phyloP scores from a whole-genome alignment of 2,329 filamentous ascomycete genomes.

The Endocalyx cinctus region DNA sequence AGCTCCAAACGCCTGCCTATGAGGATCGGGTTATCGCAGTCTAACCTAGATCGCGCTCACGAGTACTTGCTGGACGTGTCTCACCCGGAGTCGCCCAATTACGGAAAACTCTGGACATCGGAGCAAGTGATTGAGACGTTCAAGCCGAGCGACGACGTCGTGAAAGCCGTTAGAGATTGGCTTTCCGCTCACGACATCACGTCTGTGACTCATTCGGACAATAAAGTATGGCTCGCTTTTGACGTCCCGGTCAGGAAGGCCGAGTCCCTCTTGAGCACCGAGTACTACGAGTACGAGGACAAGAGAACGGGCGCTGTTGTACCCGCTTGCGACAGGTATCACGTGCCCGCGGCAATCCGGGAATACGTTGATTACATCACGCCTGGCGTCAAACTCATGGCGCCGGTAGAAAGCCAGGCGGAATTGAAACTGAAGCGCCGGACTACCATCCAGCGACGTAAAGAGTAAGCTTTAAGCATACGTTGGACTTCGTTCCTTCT shows the following conservation, averaged over 20 bases:
- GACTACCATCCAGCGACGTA: slow-evolving; percentile 1
- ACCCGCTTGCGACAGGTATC: slow-evolving; percentile 31
- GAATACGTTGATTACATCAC: slow-evolving; percentile 44
- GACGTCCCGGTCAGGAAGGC: slow-evolving; percentile 23
- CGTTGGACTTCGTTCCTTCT: too few relatives aligned
- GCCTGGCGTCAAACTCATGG: slow-evolving; percentile 38
- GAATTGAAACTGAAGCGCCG: slow-evolving; percentile 4
- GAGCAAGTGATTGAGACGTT: slow-evolving; percentile 7
- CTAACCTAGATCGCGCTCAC: slow-evolving; percentile 3
- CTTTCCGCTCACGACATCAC: slow-evolving; percentile 5
- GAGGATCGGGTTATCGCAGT: too few relatives aligned
- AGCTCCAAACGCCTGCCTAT: too few relatives aligned
- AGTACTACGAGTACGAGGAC: slow-evolving; percentile 27
- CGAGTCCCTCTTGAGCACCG: slow-evolving; percentile 24
- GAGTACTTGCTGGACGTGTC: slow-evolving; percentile 7
- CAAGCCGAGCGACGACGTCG: slow-evolving; percentile 18
- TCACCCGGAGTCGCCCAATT: slow-evolving; percentile 6
- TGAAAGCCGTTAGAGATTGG: slow-evolving; percentile 10
- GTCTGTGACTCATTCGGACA: slow-evolving; percentile 6
- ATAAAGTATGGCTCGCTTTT: slow-evolving; percentile 27
- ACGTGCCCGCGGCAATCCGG: slow-evolving; percentile 35
- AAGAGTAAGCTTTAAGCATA: too few relatives aligned
- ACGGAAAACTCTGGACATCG: slow-evolving; percentile 7
- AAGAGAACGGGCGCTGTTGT: slow-evolving; percentile 15
- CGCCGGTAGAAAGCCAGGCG: slow-evolving; percentile 8